Evolutionary conservation across 75 land plant genomes (phyloP), one percentile per base, ranked within the genome.

Genomic region (Pinus taeda): DNA sequence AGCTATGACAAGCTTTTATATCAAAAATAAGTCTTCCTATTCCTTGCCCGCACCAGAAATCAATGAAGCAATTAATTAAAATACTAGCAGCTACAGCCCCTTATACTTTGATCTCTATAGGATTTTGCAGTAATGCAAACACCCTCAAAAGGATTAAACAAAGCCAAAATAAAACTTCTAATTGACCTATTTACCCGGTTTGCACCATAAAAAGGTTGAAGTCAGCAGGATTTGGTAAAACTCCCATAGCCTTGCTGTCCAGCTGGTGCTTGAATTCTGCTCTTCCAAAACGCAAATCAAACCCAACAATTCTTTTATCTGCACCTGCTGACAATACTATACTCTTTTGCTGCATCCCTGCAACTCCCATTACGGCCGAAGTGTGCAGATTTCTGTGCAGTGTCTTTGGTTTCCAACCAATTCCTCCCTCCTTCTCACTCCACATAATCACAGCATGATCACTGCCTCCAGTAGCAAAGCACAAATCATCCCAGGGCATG

Each of bases 191-290:
- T 82, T 75, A 95, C 97, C 91, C 97, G 29, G 98, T 85, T 77
- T 96, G 98, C 73, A 93, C 97, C 98, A 96, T 88, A 71, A 86
- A 91, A 14, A 96, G 80, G 74, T 96, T 96, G 76, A 87, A 88
- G 75, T 96, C 98, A 21, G 84, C 81, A 15, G 98, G 96, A 79
- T 93, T 96, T 22, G 98, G 88, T 13, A 92, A 79, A 61, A 96
- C 83, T 62, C 94, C 89, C 88, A 91, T 88, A 85, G 94, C 93
- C 81, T 91, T 93, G 80, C 87, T 89, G 9, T 93, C 98, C 58
- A 93, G 81, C 60, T 79, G 85, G 81, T 91, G 88, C 75, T 84
- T 83, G 79, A 88, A 93, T n/a, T 80, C 83, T 42, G 89, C 78
- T 83, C 90, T 88, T 74, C 81, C 92, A 21, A 79, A 69, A n/a